Evolutionary conservation across 805 yeast genomes (phyloP).

Genomic region (Hanseniaspora mollemarum): DNA sequence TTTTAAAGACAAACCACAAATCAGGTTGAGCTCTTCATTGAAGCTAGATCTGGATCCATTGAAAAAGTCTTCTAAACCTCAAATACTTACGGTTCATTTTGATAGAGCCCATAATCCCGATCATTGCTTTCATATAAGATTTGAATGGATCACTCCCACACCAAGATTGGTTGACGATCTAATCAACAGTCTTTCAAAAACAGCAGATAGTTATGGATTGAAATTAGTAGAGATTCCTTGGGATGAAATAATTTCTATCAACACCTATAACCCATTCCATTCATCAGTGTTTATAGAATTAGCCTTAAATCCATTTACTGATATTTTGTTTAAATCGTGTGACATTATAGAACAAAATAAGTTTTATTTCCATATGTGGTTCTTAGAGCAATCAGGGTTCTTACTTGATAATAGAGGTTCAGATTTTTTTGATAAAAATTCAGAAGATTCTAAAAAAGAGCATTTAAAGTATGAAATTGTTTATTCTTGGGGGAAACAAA

Average conservation of each 20-base stretch:
- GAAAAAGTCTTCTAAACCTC: constrained; percentile 62
- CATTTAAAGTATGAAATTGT: constrained; percentile 44
- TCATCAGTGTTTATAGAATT: constrained; percentile 62
- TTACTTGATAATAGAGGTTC: constrained; percentile 73
- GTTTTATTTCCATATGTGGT: constrained; percentile 65
- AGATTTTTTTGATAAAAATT: constrained; percentile 41
- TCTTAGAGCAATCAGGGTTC: constrained; percentile 61
- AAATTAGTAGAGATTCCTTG: constrained; percentile 80
- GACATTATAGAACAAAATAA: constrained; percentile 40
- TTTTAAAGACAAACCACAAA: constrained; percentile 25
- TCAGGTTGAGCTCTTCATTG: constrained; percentile 56
- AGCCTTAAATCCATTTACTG: constrained; percentile 62
- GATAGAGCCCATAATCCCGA: constrained; percentile 90
- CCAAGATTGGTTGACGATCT: constrained; percentile 74
- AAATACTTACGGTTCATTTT: constrained; percentile 69
- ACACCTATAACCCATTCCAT: constrained; percentile 73
- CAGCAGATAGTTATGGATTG: constrained; percentile 77
- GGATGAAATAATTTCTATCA: constrained; percentile 69
- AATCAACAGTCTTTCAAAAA: constrained; percentile 62
- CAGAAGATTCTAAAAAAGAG: constrained; percentile 19
- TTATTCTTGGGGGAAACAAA: constrained; percentile 88
- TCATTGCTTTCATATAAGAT: constrained; percentile 79
- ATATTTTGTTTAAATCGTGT: constrained; percentile 37
- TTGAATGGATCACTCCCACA: constrained; percentile 90
- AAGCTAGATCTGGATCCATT: constrained; percentile 66